Conservation (phyloP, 192 early-diverging fungal species). For the Rhizophagus clarus region DNA sequence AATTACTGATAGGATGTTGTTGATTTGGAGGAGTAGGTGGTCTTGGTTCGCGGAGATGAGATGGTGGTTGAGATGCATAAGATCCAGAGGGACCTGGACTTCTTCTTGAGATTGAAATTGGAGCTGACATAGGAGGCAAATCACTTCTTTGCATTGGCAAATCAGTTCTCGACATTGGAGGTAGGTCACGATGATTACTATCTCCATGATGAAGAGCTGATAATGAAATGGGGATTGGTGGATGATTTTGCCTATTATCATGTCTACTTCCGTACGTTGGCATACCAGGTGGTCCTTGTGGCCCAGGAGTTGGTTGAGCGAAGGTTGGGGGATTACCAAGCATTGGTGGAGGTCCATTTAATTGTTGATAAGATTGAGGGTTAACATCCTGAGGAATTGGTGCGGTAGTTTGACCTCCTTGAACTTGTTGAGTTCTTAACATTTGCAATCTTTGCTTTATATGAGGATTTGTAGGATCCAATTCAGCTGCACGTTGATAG, state of each 20-base stretch:
- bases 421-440: conserved; percentile 35
- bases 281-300: conserved; percentile 27
- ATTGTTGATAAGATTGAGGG: conserved; percentile 28
- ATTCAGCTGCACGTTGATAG: conserved; percentile 88
- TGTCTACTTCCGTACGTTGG: conserved; percentile 18
- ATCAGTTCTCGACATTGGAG: conserved; percentile 18
- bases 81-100: conserved; percentile 15
- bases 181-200: conserved; percentile 20
- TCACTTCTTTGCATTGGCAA: not conserved
- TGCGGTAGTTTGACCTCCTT: conserved; percentile 33
- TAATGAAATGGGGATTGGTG: not conserved
- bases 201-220: conserved; percentile 14
- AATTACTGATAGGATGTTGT: not conserved
- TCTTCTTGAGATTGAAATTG: not conserved
- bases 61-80: conserved; percentile 10
- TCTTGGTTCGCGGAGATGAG: conserved; percentile 5
- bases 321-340: conserved; percentile 25
- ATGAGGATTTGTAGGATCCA: conserved; percentile 86
- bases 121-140: conserved; percentile 21
- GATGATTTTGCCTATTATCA: conserved; percentile 10
- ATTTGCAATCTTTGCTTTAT: conserved; percentile 78
- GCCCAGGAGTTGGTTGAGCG: conserved; percentile 25
- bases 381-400: conserved; percentile 33
- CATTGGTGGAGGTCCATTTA: conserved; percentile 23
- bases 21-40: conserved; percentile 30